Evolutionary conservation across 148 eudicot genomes (phyloP), one percentile per base, ranked within the genome.

Genomic region (Drosera capensis): DNA sequence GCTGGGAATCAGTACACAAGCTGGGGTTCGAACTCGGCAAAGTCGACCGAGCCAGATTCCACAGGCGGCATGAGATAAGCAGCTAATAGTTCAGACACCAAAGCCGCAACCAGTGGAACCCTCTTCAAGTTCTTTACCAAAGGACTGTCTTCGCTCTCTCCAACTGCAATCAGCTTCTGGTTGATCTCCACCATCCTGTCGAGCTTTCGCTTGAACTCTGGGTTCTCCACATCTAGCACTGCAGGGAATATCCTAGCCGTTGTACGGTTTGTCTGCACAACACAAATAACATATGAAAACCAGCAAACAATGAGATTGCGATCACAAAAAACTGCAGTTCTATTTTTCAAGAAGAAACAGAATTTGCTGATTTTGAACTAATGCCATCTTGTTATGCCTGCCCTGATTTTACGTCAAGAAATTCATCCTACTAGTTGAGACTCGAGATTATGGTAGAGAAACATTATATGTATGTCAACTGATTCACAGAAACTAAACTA

Each of bases 161-260:
- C 81, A 15, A 75, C 52, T 2, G 82, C 93, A 9, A 68, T 36
- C 20, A 90, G 49, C 64, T 84, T 58, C 51, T 60, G 30, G 57
- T 75, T 80, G 55, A 90, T 80, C 55, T 22, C 95, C 45, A 76
- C 95, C 97, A 90, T 90, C 48, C 79, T 58, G 34, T 90, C 95
- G 48, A 90, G 75, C 78, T 78, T 84, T 74, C 93, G 75, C 77
- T 90, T 78, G 71, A 90, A 90, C 58, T 90, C 97, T 0, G 95
- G 97, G 72, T 90, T 90, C 74, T 90, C 97, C 67, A 90, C 97
- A 40, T 90, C 97, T 42, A 70, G 67, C 26, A 90, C 97, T 16
- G 97, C 97, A 14, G 97, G 97, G 78, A 90, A 90, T 39, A 90
- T 90, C 60, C 97, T 84, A 7, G 97, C 97, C 16, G 87, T 90